Evolutionary conservation across 192 early-diverging fungal genomes (phyloP), one percentile per base, ranked within the genome.

Genomic region (Coemansia sp.): DNA sequence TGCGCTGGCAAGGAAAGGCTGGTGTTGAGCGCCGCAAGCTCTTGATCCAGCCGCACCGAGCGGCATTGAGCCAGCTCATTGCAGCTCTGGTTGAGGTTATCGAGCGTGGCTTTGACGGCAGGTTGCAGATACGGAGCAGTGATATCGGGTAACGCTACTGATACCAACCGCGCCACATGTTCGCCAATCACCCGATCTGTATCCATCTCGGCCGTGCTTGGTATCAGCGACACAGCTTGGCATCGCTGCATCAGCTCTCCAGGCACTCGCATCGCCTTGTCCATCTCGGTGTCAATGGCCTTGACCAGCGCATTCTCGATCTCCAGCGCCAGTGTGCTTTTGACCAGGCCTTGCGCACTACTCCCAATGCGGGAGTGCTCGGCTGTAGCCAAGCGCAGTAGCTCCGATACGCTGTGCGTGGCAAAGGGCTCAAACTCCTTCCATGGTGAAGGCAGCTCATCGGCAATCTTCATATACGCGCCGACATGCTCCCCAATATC

Each of bases 381-480:
- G 4, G 19, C 29, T 0, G 19, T 11, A 2, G 69, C 65, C 39
- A 72, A 32, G 19, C 62, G 41, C 36, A 75, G 41, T 14, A 81
- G 42, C 36, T 46, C 73, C 0, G 78, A 40, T 3, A 62, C 29
- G 35, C 47, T 65, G 7, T 62, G 54, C 3, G 78, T 37, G 12
- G 58, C 59, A 68, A 72, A 65, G 24, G 78, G 73, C n/a, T 61
- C 29, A 46, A 81, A 81, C 35, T 71, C 78, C 20, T 57, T 74
- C 78, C 78, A 81, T 1, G 78, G 78, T 20, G 65, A 66, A 12
- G 78, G 73, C 39, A 81, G 58, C 20, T 47, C 51, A 31, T 67
- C 73, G 14, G 67, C 59, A 6, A 3, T 39, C 22, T 35, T 29
- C 9, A 70, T 32, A 37, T 58, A 59, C 8, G 61, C 58, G 22